Base-by-base conservation (phyloP, 495 filamentous ascomycete genomes). In the Xylaria acuta region DNA sequence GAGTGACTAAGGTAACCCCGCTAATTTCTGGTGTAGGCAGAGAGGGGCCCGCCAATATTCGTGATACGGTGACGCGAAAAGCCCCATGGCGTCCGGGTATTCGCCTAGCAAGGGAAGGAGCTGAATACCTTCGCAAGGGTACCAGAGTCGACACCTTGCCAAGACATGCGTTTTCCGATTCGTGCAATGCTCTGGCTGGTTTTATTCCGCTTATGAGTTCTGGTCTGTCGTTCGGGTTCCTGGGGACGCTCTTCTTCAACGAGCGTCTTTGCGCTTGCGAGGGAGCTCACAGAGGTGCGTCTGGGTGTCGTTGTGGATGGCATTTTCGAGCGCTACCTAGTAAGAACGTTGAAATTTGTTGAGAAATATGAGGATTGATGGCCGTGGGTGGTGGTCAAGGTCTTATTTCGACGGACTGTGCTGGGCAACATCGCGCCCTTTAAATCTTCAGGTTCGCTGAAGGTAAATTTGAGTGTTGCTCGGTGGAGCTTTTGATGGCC, bases 151-250 rank as follows among this genome's bases (percentile, higher is more conserved):
- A 70, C 54, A n/a, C 40, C 40, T 5, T 59, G n/a, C 67, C 67
- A 69, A 6, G 67, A 69, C 53, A 69, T 45, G 9, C 53, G 67
- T 47, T 69, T 69, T 32, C 67, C 67, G 53, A 69, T 32, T 18
- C 67, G 67, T 25, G 67, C 53, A 22, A 69, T 4, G 20, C 30
- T 69, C 34, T 69, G 36, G 53, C 67, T 69, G 6, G 68, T 27
- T 34, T 64, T 62, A 5, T 45, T 69, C 22, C 68, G 58, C 58
- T 43, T 64, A 16, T 63, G 45, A 16, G 43, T 51, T 53, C 22
- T 64, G 34, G 41, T 45, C 8, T 8, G 43, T 38, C 20, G 58
- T 11, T 53, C 2, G 20, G 68, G 43, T 40, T 38, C 16, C 45
- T 49, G 16, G 45, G n/a, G 18, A 22, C 6, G n/a, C 16, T 59